Conservation (phyloP, 805 yeast species). For the Teunomyces tritomae region DNA sequence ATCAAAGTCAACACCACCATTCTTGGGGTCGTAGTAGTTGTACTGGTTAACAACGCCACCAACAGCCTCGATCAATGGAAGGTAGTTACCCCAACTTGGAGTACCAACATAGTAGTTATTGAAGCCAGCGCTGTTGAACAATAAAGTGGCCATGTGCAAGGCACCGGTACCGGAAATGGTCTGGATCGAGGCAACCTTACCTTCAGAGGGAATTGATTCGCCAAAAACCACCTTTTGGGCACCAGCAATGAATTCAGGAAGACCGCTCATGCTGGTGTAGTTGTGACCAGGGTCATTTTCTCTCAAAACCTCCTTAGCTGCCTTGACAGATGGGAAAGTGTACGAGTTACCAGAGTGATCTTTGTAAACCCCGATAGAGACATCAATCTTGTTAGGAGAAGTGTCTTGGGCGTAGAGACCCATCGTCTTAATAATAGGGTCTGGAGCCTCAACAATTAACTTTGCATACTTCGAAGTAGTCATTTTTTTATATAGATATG, state of each 20-base stretch:
- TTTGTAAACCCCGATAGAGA: constrained; percentile 46
- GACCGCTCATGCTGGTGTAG: constrained; percentile 42
- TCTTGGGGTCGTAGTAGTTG: constrained; percentile 28
- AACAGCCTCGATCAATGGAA: constrained; percentile 29
- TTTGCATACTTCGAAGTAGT: constrained; percentile 16
- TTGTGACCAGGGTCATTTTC: constrained; percentile 43
- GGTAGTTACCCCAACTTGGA: constrained; percentile 42
- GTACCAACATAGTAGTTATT: constrained; percentile 31
- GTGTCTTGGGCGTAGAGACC: constrained; percentile 22
- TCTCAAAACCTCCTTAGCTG: constrained; percentile 32
- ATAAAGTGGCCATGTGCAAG: constrained; percentile 34
- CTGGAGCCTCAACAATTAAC: constrained; percentile 20
- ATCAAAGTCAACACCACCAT: constrained; percentile 30
- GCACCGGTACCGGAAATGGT: constrained; percentile 44
- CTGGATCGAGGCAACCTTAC: constrained; percentile 35
- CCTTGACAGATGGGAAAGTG: constrained; percentile 36
- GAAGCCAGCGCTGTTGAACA: constrained; percentile 24
- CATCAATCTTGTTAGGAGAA: constrained; percentile 35
- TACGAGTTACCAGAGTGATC: constrained; percentile 36
- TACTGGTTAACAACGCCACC: constrained; percentile 27
- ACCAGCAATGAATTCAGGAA: constrained; percentile 32
- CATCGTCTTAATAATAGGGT: constrained; percentile 28
- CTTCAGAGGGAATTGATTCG: constrained; percentile 16
- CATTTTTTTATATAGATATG: constrained; percentile 5
- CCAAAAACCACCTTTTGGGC: constrained; percentile 41